Evolutionary conservation across 2,329 filamentous ascomycete genomes (phyloP).

Genomic region (Nigrospora osmanthi): DNA sequence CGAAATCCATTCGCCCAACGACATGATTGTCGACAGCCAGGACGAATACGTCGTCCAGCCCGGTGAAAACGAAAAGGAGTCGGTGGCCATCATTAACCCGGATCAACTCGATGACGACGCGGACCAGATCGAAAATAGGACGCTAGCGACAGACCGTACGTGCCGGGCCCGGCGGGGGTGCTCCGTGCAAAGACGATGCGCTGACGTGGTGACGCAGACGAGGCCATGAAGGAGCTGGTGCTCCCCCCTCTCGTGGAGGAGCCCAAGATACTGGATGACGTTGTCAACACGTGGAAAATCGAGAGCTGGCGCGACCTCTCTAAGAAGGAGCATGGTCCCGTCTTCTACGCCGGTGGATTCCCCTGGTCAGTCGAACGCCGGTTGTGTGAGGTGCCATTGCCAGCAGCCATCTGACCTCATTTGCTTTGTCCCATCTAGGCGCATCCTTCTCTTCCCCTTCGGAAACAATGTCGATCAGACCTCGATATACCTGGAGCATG

Average conservation of each 20-base stretch:
- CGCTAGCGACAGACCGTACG: slow-evolving; percentile 47
- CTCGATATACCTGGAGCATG: slow-evolving; percentile 95
- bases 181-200: not conserved
- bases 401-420: not conserved
- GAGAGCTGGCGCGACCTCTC: slow-evolving; percentile 69
- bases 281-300: slow-evolving; percentile 78
- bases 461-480: slow-evolving; percentile 92
- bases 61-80: slow-evolving; percentile 40
- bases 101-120: slow-evolving; percentile 40
- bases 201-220: slow-evolving; percentile 43
- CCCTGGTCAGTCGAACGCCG: slow-evolving; percentile 60
- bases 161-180: slow-evolving; percentile 7
- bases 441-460: slow-evolving; percentile 88
- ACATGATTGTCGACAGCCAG: slow-evolving; percentile 48
- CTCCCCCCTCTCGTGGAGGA: slow-evolving; percentile 68
- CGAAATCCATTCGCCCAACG: slow-evolving; percentile 44
- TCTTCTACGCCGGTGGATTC: slow-evolving; percentile 77
- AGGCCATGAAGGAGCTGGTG: slow-evolving; percentile 77
- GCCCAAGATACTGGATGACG: slow-evolving; percentile 70
- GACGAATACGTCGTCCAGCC: slow-evolving; percentile 42
- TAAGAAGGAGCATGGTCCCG: slow-evolving; percentile 79
- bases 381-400: not conserved
- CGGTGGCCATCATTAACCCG: slow-evolving; percentile 46
- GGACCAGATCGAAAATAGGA: slow-evolving; percentile 38
- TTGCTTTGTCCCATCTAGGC: slow-evolving; percentile 44